Base-by-base conservation (phyloP, 2,329 filamentous ascomycete genomes). In the Grosmannia serpens region DNA sequence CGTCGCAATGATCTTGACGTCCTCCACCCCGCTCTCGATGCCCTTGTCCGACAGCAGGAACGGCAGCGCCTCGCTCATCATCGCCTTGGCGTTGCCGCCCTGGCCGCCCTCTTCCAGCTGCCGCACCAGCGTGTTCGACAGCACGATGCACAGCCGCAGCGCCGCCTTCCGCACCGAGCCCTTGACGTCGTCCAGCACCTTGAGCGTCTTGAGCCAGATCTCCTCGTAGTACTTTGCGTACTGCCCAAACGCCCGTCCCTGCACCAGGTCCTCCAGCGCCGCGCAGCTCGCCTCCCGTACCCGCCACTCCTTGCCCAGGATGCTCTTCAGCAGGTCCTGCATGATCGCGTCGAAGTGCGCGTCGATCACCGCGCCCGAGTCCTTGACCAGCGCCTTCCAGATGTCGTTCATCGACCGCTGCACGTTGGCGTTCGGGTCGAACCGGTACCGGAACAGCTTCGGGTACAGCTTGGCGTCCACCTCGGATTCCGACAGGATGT, bases 361-460 rank as follows among this genome's bases (percentile, higher is more conserved):
- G 63, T 94, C 86, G 50, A 97, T 82, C 0, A 88, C 88, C 0
- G 81, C 78, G 22, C 83, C 85, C 1, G 89, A 82, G 65, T 97
- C 91, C 68, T 95, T 95, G 57, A 97, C 91, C n/a, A 99, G 75
- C 0, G 92, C 87, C 66, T 88, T 91, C 94, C 94, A 99, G 64
- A 99, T 97, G 62, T 95, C 90, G 59, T 95, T 91, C 94, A 99
- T 99, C 0, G 92, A 96, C 53, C 85, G 81, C 69, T 92, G 89
- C 15, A 97, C 94, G 63, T 95, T 96, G 2, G 85, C 80, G 67
- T 96, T 97, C 0, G 94, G 94, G 70, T 99, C 94, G 62, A 97
- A 97, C 55, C 91, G 81, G 71, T 97, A 99, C 53, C 94, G 83
- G 72, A 87, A 99, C 2, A 99, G 81, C 73, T 96, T 97, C 0